These are phyloP conservation scores for Boechera retrofracta DNA, from an alignment of 345 rosid genomes.

Conservation along the genomic window DNA sequence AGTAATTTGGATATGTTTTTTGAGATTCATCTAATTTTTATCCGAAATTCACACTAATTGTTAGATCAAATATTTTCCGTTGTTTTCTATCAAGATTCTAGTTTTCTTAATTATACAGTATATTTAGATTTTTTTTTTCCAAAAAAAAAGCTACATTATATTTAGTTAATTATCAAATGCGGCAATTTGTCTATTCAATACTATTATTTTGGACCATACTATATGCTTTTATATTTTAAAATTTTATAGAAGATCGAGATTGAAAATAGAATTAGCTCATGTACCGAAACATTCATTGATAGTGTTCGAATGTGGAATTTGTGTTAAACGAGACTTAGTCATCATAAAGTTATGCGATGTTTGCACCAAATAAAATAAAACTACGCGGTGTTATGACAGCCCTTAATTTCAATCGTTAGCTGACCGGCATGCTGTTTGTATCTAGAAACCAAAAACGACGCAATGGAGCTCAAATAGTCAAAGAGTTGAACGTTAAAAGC, in stretches of 20 bases:
- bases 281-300: background rate
- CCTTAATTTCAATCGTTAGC: no score
- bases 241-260: background rate
- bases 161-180: no score
- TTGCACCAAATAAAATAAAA: background rate
- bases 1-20: no score
- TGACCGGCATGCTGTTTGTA: conserved; percentile 30
- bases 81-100: no score
- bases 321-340: conserved; percentile 24
- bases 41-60: no score
- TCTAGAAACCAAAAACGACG: conserved; percentile 11
- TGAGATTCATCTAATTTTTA: no score
- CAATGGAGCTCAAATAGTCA: conserved; percentile 4
- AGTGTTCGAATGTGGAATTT: background rate
- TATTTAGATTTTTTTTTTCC: no score
- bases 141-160: no score
- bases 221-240: background rate
- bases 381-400: conserved; percentile 20
- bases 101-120: no score
- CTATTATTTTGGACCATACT: background rate
- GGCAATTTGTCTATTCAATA: no score
- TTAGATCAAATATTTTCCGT: no score
- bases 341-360: conserved; percentile 29
- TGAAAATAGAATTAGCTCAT: conserved; percentile 6
- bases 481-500: conserved; percentile 35